These are phyloP conservation scores for Maudiozyma humilis DNA, from an alignment of 1,139 yeast species.

Conservation along the genomic window DNA sequence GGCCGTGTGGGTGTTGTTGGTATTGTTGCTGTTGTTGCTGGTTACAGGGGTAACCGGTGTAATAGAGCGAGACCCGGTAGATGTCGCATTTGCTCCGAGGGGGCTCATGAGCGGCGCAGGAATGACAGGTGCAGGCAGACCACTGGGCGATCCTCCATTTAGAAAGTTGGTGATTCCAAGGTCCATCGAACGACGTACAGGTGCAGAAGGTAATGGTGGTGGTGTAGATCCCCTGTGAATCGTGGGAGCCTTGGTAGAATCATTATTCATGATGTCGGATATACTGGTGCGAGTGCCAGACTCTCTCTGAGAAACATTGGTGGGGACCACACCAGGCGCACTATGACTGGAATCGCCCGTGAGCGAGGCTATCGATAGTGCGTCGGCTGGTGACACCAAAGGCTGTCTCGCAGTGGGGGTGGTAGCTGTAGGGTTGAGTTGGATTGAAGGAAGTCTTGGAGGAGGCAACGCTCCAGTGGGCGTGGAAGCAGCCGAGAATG, in stretches of 20 bases:
- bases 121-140: background rate
- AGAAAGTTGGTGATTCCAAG: constrained; percentile 4
- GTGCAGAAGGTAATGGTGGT: background rate
- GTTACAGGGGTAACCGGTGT: background rate
- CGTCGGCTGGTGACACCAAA: constrained; percentile 1
- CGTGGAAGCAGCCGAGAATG: constrained; percentile 21
- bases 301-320: constrained; percentile 1
- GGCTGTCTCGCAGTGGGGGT: background rate
- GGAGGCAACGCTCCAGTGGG: constrained; percentile 25
- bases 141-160: constrained; percentile 2
- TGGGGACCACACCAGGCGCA: background rate
- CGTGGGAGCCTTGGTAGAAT: background rate
- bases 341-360: background rate
- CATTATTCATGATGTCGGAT: constrained; percentile 1
- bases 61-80: background rate
- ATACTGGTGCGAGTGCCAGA: constrained; percentile 4
- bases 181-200: background rate
- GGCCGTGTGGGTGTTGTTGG: too few relatives aligned
- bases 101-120: background rate
- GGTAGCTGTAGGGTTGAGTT: constrained; percentile 9
- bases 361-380: background rate
- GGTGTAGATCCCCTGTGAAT: background rate
- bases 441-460: constrained; percentile 29
- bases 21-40: background rate
- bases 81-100: background rate